Evolutionary conservation across 2,329 filamentous ascomycete genomes (phyloP).

Genomic region (Monosporascus sp.): DNA sequence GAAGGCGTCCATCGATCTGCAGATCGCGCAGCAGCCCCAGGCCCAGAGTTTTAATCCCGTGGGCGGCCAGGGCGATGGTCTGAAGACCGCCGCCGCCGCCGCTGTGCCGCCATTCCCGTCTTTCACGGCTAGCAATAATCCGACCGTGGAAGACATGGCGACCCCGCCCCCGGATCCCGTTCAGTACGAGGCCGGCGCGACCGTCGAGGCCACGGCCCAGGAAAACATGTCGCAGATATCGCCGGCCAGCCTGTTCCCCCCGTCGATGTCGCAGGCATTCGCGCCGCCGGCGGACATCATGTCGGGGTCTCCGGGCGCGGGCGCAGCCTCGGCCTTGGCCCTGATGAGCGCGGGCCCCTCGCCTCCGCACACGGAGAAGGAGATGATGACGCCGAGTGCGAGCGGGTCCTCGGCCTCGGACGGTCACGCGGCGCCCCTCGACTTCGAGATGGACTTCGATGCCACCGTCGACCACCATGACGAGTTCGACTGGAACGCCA

Average conservation of each 20-base stretch:
- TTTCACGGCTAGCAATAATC: constrained; percentile 11
- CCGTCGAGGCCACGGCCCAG: constrained; percentile 7
- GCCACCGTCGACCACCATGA: constrained; percentile 34
- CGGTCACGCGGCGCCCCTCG: constrained; percentile 33
- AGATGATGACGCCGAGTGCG: constrained; percentile 40
- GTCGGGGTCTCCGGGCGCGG: constrained; percentile 5
- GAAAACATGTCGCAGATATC: constrained; percentile 2
- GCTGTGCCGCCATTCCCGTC: constrained; percentile 13
- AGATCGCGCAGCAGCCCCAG: constrained; percentile 20
- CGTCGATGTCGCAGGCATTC: constrained; percentile 6
- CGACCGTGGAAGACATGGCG: constrained; percentile 22
- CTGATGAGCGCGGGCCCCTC: constrained; percentile 30
- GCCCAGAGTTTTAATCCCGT: background rate
- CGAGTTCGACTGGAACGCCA: constrained; percentile 49
- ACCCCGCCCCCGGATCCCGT: constrained; percentile 51
- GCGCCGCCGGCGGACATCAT: constrained; percentile 12
- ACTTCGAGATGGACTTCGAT: constrained; percentile 41
- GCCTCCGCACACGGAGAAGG: constrained; percentile 38
- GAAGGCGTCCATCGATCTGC: constrained; percentile 75
- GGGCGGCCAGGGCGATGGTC: background rate
- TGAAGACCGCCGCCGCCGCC: constrained; percentile 25
- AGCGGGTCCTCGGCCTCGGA: constrained; percentile 31
- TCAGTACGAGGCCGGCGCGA: constrained; percentile 28
- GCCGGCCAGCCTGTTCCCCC: constrained; percentile 19
- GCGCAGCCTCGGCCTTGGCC: constrained; percentile 10